Evolutionary conservation across 2,329 filamentous ascomycete species (phyloP).

Genomic region (Calonectria leucothoes): DNA sequence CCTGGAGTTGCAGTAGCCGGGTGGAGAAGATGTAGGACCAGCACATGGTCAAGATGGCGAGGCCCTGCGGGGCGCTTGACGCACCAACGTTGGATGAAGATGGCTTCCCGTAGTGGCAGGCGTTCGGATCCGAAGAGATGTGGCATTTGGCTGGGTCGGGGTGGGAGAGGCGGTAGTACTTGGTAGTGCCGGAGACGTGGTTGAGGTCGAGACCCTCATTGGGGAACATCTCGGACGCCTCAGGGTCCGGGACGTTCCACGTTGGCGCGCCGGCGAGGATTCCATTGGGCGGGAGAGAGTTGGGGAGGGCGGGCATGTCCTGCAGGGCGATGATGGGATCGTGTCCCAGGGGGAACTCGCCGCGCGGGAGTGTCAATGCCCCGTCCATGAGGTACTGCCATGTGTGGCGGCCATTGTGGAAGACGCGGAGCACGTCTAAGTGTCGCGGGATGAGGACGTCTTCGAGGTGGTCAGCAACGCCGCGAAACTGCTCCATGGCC

Average conservation of each 20-base stretch:
- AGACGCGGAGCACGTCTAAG: conserved; percentile 34
- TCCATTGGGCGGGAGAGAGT: conserved; percentile 34
- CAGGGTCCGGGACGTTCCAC: conserved; percentile 40
- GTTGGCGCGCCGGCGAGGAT: conserved; percentile 39
- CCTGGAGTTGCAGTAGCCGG: conserved; percentile 42
- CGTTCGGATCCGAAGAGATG: conserved; percentile 33
- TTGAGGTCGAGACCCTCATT: conserved; percentile 33
- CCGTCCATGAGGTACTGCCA: conserved; percentile 35
- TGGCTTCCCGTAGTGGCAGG: conserved; percentile 33
- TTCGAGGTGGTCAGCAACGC: conserved; percentile 29
- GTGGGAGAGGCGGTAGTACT: conserved; percentile 42
- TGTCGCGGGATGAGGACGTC: conserved; percentile 38
- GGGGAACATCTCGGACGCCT: conserved; percentile 12
- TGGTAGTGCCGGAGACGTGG: conserved; percentile 37
- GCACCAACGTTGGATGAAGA: conserved; percentile 26
- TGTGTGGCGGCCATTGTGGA: conserved; percentile 34
- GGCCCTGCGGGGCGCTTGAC: conserved; percentile 36
- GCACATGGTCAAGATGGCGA: conserved; percentile 41
- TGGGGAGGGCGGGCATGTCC: conserved; percentile 40
- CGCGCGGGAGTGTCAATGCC: conserved; percentile 33
- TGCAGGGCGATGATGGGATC: conserved; percentile 38
- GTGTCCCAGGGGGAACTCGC: conserved; percentile 35
- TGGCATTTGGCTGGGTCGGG: conserved; percentile 35
- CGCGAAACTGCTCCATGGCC: conserved; percentile 23
- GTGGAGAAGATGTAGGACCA: conserved; percentile 45